Base-by-base conservation (phyloP, 345 rosid species). In the Eucalyptus erythrocorys region DNA sequence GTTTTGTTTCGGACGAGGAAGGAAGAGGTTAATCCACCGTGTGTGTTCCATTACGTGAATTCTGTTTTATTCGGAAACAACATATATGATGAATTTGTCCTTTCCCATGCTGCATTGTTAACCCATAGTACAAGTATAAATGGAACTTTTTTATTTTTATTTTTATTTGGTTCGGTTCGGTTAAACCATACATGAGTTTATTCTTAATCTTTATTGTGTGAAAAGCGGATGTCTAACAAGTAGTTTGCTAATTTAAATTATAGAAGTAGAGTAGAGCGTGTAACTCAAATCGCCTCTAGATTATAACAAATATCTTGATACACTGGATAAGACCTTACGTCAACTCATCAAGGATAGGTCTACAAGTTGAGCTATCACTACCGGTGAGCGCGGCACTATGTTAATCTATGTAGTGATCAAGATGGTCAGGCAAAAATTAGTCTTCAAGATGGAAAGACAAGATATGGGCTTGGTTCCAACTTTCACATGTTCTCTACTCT, bases 281-380 rank as follows among this genome's bases (percentile, higher is more conserved):
- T 26, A 26, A 1, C 14, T 57, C 14, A 57, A 10, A 57, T 57
- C 0, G n/a, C 6, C 3, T 15, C 0, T 0, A 10, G 2, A 57
- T 0, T 57, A 0, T 10, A 57, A 57, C 3, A 1, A 57, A 10
- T 24, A 57, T 10, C 13, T 57, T 10, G 6, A 57, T 24, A 22
- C 1, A 17, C 0, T 17, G 57, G 10, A 2, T 4, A 8, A 51
- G 10, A 8, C 7, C 2, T 50, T 50, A 8, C 8, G 1, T 50
- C 55, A 50, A 50, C 7, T 50, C 22, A 17, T 50, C 55, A 16
- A 19, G 7, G 55, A 17, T 17, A 17, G 55, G 3, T 50, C 55
- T 50, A 5, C 3, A 6, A 7, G 55, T 50, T 7, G 3, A 5
- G 7, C 55, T 22, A 50, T 5, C 22, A 7, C 2, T 50, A 16